Conservation (phyloP, 495 filamentous ascomycete species). For the Hypoxylon fragiforme region DNA sequence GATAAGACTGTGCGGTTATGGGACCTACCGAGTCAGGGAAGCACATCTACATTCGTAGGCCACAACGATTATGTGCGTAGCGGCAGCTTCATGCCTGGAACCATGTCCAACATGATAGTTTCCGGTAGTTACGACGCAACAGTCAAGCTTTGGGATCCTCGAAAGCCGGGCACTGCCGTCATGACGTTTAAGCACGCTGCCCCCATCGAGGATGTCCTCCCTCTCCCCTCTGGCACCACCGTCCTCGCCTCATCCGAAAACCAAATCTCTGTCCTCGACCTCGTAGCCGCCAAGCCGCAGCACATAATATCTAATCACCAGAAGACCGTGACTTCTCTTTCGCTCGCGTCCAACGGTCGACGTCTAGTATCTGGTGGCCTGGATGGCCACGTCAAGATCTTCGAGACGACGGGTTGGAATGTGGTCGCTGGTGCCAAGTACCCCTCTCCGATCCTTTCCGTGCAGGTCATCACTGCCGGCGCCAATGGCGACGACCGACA, state of each 20-base stretch:
- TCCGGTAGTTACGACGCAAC: conserved; percentile 94
- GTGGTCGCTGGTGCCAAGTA: conserved; percentile 92
- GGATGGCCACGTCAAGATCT: conserved; percentile 96
- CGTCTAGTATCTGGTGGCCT: conserved; percentile 84
- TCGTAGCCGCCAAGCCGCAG: conserved; percentile 85
- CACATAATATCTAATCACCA: conserved; percentile 91
- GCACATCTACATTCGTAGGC: conserved; percentile 76
- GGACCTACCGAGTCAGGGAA: conserved; percentile 83
- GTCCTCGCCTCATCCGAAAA: conserved; percentile 83
- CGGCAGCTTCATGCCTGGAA: conserved; percentile 82
- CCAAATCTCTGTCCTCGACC: conserved; percentile 89
- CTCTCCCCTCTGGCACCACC: conserved; percentile 82
- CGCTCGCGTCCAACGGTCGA: conserved; percentile 71
- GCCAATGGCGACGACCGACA: conserved; percentile 79
- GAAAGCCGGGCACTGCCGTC: conserved; percentile 65
- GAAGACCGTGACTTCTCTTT: conserved; percentile 90
- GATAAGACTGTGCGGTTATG: conserved; percentile 90
- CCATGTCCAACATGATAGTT: conserved; percentile 72
- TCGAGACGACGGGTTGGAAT: conserved; percentile 89
- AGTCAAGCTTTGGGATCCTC: conserved; percentile 89
- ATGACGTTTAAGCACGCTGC: conserved; percentile 93
- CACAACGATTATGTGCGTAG: conserved; percentile 90
- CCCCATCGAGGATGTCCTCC: conserved; percentile 81
- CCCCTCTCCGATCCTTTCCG: conserved; percentile 81
- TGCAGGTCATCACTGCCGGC: conserved; percentile 68